Conservation (phyloP, 1,139 yeast genomes). For the Zygosaccharomyces sapae region DNA sequence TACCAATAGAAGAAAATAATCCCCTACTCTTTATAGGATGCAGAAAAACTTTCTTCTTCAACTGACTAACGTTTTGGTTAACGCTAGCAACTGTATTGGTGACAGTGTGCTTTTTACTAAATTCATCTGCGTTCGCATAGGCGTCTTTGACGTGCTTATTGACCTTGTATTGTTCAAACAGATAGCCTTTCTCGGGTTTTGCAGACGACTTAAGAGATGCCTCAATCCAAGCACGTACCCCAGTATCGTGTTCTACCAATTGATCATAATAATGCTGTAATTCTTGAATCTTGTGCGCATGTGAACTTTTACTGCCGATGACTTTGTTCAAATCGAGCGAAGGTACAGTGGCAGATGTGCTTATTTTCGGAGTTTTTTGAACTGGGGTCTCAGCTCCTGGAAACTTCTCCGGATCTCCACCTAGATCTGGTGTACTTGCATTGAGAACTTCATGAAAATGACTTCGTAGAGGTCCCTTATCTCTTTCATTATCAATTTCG, state of each 20-base stretch:
- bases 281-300: slow-evolving; percentile 26
- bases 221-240: slow-evolving; percentile 34
- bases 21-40: slow-evolving; percentile 37
- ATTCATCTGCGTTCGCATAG: slow-evolving; percentile 36
- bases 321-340: slow-evolving; percentile 25
- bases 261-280: slow-evolving; percentile 23
- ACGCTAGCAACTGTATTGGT: slow-evolving; percentile 35
- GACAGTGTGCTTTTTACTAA: slow-evolving; percentile 34
- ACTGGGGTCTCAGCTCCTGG: background rate
- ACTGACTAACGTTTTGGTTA: slow-evolving; percentile 36
- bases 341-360: slow-evolving; percentile 19
- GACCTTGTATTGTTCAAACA: slow-evolving; percentile 34
- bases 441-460: slow-evolving; percentile 20
- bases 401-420: slow-evolving; percentile 17
- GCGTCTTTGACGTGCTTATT: slow-evolving; percentile 36
- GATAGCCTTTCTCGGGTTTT: slow-evolving; percentile 25
- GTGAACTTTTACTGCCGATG: slow-evolving; percentile 23
- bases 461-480: slow-evolving; percentile 14
- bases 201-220: slow-evolving; percentile 32
- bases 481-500: slow-evolving; percentile 13
- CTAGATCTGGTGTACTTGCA: slow-evolving; percentile 19
- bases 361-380: background rate
- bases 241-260: slow-evolving; percentile 28
- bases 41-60: slow-evolving; percentile 35
- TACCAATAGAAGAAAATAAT: slow-evolving; percentile 35